These are phyloP conservation scores for grape (Vitis vinifera) DNA, from an alignment of 164 flowering plant species.

Conservation along the genomic window DNA sequence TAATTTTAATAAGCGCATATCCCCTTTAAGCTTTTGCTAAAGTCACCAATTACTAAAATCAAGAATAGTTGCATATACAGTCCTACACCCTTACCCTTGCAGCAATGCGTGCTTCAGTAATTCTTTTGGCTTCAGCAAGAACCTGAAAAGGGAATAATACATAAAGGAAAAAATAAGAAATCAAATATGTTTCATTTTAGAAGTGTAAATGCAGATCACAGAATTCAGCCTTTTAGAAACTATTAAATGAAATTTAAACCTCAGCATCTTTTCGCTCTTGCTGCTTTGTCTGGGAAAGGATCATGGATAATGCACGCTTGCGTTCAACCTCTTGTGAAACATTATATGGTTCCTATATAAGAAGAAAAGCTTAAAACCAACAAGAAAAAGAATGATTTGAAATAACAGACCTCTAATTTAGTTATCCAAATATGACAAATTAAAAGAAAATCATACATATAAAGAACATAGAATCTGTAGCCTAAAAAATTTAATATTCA, in stretches of 20 bases:
- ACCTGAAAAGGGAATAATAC: constrained; percentile 42
- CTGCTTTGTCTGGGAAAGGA: constrained; percentile 85
- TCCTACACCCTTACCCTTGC: constrained; percentile 43
- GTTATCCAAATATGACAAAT: not conserved
- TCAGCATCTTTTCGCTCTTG: constrained; percentile 91
- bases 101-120: constrained; percentile 71
- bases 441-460: not conserved
- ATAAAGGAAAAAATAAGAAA: not conserved
- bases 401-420: not conserved
- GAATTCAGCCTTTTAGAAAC: not conserved
- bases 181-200: not conserved
- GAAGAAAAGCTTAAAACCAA: not conserved
- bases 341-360: constrained; percentile 76
- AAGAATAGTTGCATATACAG: not conserved
- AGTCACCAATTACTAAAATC: not conserved
- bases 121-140: constrained; percentile 89
- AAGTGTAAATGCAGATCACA: not conserved
- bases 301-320: constrained; percentile 84
- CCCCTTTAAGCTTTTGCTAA: not conserved
- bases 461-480: not conserved
- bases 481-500: not conserved
- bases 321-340: constrained; percentile 78
- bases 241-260: constrained; percentile 36
- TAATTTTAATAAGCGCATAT: too few species aligned
- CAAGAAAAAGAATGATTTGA: not conserved